Evolutionary conservation across 2,329 filamentous ascomycete species (phyloP), one percentile per base, ranked within the genome.

Genomic region (Colletotrichum falcatum): DNA sequence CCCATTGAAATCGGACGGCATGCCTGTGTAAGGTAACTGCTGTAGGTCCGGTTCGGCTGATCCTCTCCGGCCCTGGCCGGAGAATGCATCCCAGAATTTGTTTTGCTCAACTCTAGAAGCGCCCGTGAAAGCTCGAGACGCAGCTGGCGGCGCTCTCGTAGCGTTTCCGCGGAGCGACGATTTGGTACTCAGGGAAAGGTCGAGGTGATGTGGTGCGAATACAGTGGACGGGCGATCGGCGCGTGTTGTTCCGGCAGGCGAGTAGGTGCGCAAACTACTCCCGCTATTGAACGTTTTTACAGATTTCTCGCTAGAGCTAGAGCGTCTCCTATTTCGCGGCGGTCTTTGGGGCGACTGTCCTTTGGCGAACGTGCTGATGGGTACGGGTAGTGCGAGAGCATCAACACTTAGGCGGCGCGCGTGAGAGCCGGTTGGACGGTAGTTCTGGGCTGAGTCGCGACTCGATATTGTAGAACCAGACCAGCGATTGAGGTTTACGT

Each of bases 401-500:
- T 71, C 59, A 28, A 53, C 28, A 20, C 68, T 71, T 39, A 68
- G 18, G 12, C 65, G 68, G 42, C 58, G 58, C 35, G 44, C 44
- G 62, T 62, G 46, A 30, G 33, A 63, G 4, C 35, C 35, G 20
- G 33, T 20, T 30, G 39, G 30, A 44, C 30, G 65, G 49, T 53
- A 56, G 39, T 63, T 60, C 55, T 53, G 59, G 16, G 30, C 53
- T 49, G 61, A 74, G 55, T 37, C 60, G 63, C 78, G 81, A 65
- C 82, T 86, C 56, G 85, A 86, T 4, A 79, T 74, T 55, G 84
- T 86, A 20, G 85, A 87, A 35, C 79, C 78, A 58, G 84, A 86
- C 85, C 84, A 87, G 75, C 84, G 82, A 74, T 87, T 83, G 67
- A 85, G 79, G 72, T 82, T 84, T 74, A 82, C 81, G 49, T 82